These are phyloP conservation scores for Umbelopsis sp. DNA, from an alignment of 192 early-diverging fungal species.

Conservation along the genomic window DNA sequence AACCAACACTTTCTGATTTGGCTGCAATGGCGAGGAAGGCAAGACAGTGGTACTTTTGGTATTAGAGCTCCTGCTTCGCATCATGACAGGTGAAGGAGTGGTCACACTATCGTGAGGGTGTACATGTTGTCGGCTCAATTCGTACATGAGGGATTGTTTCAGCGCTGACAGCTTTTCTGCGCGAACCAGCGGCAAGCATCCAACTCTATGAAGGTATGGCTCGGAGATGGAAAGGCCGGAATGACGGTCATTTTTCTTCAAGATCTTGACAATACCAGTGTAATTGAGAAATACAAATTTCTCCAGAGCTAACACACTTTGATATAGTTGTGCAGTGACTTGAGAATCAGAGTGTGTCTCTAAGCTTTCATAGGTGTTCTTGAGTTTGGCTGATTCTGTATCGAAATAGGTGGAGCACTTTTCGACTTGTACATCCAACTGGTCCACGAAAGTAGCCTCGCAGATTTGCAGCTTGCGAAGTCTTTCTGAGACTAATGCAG, in stretches of 20 bases:
- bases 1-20: constrained; percentile 78
- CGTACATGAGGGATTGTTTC: constrained; percentile 72
- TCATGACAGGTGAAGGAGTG: constrained; percentile 26
- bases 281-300: constrained; percentile 85
- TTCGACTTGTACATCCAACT: constrained; percentile 66
- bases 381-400: constrained; percentile 22
- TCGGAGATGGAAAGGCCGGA: constrained; percentile 75
- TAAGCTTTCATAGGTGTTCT: constrained; percentile 36
- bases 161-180: constrained; percentile 63
- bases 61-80: constrained; percentile 30
- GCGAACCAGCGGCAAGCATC: constrained; percentile 64
- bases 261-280: constrained; percentile 82
- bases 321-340: constrained; percentile 49
- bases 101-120: not conserved
- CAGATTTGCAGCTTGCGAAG: constrained; percentile 55
- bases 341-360: constrained; percentile 16
- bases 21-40: constrained; percentile 52
- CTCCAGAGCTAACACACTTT: constrained; percentile 72
- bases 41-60: constrained; percentile 36
- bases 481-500: constrained; percentile 55
- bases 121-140: constrained; percentile 44
- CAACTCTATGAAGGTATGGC: constrained; percentile 60
- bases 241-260: constrained; percentile 88
- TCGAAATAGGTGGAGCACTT: constrained; percentile 57
- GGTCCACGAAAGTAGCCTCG: constrained; percentile 68